Conservation (phyloP, 192 early-diverging fungal genomes). For the Coemansia brasiliensis region DNA sequence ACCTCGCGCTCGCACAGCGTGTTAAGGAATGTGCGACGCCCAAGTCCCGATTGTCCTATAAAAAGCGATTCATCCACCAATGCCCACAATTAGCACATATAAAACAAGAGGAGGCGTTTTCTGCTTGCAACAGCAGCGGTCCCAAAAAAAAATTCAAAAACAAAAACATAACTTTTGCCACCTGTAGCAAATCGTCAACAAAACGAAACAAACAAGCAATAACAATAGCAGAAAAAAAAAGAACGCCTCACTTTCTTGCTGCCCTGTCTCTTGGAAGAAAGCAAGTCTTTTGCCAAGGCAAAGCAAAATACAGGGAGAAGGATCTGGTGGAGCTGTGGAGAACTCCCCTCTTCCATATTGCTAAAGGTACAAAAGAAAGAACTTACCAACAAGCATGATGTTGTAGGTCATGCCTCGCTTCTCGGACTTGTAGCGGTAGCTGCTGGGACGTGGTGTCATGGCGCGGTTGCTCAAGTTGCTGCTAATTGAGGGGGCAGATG, state of each 20-base stretch:
- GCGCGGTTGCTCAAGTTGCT: conserved; percentile 50
- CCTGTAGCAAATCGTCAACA: conserved; percentile 18
- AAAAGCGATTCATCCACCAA: background rate
- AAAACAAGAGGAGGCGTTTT: background rate
- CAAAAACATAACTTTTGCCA: background rate
- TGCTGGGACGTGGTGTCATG: conserved; percentile 54
- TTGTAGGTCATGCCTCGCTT: conserved; percentile 98
- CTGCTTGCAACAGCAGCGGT: background rate
- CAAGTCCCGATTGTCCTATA: conserved; percentile 71
- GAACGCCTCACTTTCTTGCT: too few species aligned
- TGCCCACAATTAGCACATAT: background rate
- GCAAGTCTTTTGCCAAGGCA: too few species aligned
- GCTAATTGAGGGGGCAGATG: conserved; percentile 55
- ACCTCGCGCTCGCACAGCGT: conserved; percentile 88
- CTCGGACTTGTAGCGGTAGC: conserved; percentile 84
- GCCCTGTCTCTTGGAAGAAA: too few species aligned
- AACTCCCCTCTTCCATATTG: too few species aligned
- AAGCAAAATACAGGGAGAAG: too few species aligned
- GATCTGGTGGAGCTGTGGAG: too few species aligned
- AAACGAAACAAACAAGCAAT: conserved; percentile 2
- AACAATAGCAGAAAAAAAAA: conserved; percentile 11
- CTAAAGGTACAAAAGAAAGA: background rate
- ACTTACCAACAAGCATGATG: conserved; percentile 95
- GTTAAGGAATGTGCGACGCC: conserved; percentile 98
- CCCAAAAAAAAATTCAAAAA: conserved; percentile 4